Evolutionary conservation across 805 yeast species (phyloP).

Genomic region (Yueomyces sp.): DNA sequence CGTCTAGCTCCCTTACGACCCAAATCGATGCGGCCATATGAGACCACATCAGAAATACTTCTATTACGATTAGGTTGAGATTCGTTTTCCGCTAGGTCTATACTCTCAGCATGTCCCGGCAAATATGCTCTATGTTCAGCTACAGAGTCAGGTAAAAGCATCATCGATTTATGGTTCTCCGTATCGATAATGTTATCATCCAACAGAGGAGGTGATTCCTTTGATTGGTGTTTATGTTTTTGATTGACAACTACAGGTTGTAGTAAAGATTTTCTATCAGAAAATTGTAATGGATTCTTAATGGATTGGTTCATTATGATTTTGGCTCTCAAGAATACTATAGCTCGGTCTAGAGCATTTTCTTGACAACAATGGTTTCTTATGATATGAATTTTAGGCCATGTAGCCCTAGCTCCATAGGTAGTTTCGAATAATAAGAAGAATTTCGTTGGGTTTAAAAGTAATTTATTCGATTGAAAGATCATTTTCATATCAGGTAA

Average conservation of each 20-base stretch:
- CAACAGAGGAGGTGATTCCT: conserved; percentile 1
- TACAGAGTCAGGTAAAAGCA: conserved; percentile 8
- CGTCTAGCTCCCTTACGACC: background rate
- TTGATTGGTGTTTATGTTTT: background rate
- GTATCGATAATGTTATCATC: conserved; percentile 17
- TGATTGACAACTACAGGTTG: background rate
- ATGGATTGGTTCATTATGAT: conserved; percentile 30
- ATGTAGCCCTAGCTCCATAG: conserved; percentile 83
- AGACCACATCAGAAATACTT: background rate
- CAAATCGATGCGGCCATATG: background rate
- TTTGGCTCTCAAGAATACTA: conserved; percentile 50
- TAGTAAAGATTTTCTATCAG: conserved; percentile 8
- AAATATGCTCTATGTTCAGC: background rate
- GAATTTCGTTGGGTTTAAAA: conserved; percentile 72
- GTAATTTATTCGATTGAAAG: conserved; percentile 44
- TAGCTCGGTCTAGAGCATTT: conserved; percentile 71
- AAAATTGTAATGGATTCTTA: conserved; percentile 19
- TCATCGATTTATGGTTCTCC: conserved; percentile 9
- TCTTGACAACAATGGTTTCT: conserved; percentile 85
- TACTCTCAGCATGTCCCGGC: background rate
- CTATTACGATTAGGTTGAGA: background rate
- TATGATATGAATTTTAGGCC: conserved; percentile 83
- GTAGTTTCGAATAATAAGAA: conserved; percentile 49
- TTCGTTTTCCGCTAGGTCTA: background rate
- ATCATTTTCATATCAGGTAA: conserved; percentile 56